Percentiles rank a stretch among this genome's conserved stretches.
Evolutionary conservation across 768 basidiomycete species (phyloP).

Genomic region (Amanita pallidorosea): DNA sequence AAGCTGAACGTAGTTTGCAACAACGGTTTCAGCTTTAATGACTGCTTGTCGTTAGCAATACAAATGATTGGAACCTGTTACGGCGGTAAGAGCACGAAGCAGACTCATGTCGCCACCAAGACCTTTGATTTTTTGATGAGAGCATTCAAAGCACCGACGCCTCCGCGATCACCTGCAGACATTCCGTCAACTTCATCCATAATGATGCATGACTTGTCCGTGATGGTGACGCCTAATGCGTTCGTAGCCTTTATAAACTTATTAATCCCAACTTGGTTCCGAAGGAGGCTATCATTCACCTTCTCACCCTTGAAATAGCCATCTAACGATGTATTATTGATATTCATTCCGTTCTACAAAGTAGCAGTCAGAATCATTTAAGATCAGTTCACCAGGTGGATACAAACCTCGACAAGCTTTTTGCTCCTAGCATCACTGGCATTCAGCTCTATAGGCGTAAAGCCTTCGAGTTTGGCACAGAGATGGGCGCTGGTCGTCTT

Average conservation of each 20-base stretch:
- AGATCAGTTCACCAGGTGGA: background rate
- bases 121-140: constrained; percentile 92
- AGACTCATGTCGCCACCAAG: background rate
- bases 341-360: constrained; percentile 73
- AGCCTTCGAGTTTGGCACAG: constrained; percentile 83
- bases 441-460: constrained; percentile 90
- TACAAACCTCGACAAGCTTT: constrained; percentile 82
- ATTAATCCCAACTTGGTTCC: background rate
- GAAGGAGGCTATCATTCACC: constrained; percentile 19
- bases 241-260: constrained; percentile 33
- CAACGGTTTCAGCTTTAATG: constrained; percentile 90
- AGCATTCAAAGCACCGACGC: constrained; percentile 86
- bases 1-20: constrained; percentile 60
- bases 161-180: constrained; percentile 95
- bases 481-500: constrained; percentile 96
- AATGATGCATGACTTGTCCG: constrained; percentile 77
- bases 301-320: constrained; percentile 62
- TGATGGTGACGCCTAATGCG: constrained; percentile 62
- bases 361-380: background rate
- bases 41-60: constrained; percentile 84
- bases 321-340: constrained; percentile 82
- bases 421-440: constrained; percentile 95
- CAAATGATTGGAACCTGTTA: constrained; percentile 89
- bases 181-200: constrained; percentile 99
- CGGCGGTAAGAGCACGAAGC: background rate